Percentiles rank a stretch among this genome's conserved stretches.
Evolutionary conservation across 306 rosid species (phyloP).

Genomic region (Ammopiptanthus mongolicus): DNA sequence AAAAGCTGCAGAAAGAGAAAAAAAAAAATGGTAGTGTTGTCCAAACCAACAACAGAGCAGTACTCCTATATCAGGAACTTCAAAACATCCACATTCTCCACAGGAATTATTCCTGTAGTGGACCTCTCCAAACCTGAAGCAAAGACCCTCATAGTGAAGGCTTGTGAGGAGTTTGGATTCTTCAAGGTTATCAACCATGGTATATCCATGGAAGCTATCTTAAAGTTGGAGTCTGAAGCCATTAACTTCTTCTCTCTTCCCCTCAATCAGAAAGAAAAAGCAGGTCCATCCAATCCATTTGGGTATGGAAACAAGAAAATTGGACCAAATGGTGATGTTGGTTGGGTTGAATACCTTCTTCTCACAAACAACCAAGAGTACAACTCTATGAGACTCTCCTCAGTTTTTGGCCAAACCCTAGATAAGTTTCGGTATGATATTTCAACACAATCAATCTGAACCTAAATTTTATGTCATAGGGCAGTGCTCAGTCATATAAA

Average conservation of each 20-base stretch:
- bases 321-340: conserved; percentile 69
- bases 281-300: conserved; percentile 60
- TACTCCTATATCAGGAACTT: conserved; percentile 31
- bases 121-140: conserved; percentile 72
- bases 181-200: conserved; percentile 80
- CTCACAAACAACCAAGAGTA: conserved; percentile 44
- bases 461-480: neutral
- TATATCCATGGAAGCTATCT: conserved; percentile 52
- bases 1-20: neutral
- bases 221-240: conserved; percentile 58
- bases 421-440: conserved; percentile 52
- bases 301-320: conserved; percentile 67
- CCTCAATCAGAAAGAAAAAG: conserved; percentile 50
- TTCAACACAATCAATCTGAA: neutral
- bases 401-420: conserved; percentile 38
- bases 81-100: conserved; percentile 29
- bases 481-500: too few species aligned
- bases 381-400: conserved; percentile 25
- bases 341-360: conserved; percentile 81
- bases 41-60: conserved; percentile 41
- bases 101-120: conserved; percentile 60
- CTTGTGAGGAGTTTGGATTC: conserved; percentile 84
- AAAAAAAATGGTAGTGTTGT: conserved; percentile 44
- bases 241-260: conserved; percentile 62
- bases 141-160: conserved; percentile 54